phyloP scores from a whole-genome alignment of 768 basidiomycete species.

The Lactarius quietus region DNA sequence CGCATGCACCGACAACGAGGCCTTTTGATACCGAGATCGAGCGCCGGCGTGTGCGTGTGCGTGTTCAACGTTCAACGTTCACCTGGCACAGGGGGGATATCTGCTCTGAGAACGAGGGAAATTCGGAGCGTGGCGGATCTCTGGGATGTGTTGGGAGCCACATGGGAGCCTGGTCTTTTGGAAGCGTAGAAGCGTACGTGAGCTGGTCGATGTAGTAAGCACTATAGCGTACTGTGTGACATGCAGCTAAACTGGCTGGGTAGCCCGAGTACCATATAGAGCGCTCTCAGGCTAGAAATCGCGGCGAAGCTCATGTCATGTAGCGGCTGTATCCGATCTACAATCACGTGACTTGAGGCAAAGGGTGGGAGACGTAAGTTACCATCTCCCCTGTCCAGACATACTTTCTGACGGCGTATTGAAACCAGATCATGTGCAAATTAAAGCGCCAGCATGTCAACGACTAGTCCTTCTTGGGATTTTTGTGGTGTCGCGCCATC shows the following conservation, averaged over 20 bases:
- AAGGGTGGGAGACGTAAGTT: neutral
- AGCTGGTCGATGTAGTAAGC: conserved; percentile 36
- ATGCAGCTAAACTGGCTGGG: conserved; percentile 3
- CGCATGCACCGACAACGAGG: conserved; percentile 43
- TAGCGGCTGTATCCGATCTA: conserved; percentile 21
- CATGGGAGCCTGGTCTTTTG: conserved; percentile 33
- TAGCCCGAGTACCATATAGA: conserved; percentile 15
- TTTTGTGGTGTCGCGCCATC: conserved; percentile 39
- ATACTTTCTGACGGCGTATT: conserved; percentile 17
- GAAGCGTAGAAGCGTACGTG: conserved; percentile 53
- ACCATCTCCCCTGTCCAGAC: conserved; percentile 18
- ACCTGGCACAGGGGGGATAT: conserved; percentile 7
- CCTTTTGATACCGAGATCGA: conserved; percentile 67
- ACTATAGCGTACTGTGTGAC: neutral
- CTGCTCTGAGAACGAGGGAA: neutral
- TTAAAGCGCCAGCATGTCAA: conserved; percentile 52
- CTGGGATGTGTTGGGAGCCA: conserved; percentile 29
- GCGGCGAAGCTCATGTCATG: conserved; percentile 14
- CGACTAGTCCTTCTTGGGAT: conserved; percentile 56
- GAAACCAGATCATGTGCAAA: conserved; percentile 40
- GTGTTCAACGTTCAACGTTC: too few relatives aligned
- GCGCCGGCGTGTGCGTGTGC: conserved; percentile 37
- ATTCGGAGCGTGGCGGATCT: conserved; percentile 27
- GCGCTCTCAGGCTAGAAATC: conserved; percentile 4
- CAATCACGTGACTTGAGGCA: neutral